These are phyloP conservation scores for Coemansia sp. DNA, from an alignment of 192 early-diverging fungal species.

Conservation along the genomic window DNA sequence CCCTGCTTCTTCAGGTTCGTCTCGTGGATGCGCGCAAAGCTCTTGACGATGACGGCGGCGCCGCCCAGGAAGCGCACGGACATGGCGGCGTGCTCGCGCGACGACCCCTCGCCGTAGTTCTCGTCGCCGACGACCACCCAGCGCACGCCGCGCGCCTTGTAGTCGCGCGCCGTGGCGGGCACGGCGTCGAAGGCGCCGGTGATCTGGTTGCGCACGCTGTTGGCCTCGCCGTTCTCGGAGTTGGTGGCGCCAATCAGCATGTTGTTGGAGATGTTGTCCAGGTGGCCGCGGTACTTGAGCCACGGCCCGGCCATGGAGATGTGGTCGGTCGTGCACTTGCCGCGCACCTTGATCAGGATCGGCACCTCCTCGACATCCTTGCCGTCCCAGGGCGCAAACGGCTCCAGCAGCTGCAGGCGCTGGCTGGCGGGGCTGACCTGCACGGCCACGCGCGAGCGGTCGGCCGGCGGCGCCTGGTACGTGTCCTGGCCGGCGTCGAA, in stretches of 20 bases:
- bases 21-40: slow-evolving; percentile 99
- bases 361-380: slow-evolving; percentile 77
- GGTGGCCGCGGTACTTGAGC: slow-evolving; percentile 95
- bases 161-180: slow-evolving; percentile 89
- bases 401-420: slow-evolving; percentile 87
- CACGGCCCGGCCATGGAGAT: slow-evolving; percentile 91
- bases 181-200: slow-evolving; percentile 83
- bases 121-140: slow-evolving; percentile 99
- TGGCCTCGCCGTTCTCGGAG: slow-evolving; percentile 77
- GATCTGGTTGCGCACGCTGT: slow-evolving; percentile 70
- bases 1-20: slow-evolving; percentile 99
- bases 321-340: slow-evolving; percentile 99
- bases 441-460: slow-evolving; percentile 74
- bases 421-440: slow-evolving; percentile 79
- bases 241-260: slow-evolving; percentile 98
- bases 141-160: slow-evolving; percentile 81
- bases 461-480: slow-evolving; percentile 90
- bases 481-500: slow-evolving; percentile 94
- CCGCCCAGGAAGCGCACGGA: slow-evolving; percentile 95
- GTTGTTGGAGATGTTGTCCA: slow-evolving; percentile 99
- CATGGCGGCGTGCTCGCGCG: slow-evolving; percentile 97
- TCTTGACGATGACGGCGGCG: slow-evolving; percentile 90
- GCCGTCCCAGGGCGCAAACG: slow-evolving; percentile 88
- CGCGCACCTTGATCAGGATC: slow-evolving; percentile 93
- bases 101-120: slow-evolving; percentile 99